Percentiles rank a stretch among this genome's conserved stretches.
Conservation (phyloP, 2,329 filamentous ascomycete species). For the Verticillium dahliae region DNA sequence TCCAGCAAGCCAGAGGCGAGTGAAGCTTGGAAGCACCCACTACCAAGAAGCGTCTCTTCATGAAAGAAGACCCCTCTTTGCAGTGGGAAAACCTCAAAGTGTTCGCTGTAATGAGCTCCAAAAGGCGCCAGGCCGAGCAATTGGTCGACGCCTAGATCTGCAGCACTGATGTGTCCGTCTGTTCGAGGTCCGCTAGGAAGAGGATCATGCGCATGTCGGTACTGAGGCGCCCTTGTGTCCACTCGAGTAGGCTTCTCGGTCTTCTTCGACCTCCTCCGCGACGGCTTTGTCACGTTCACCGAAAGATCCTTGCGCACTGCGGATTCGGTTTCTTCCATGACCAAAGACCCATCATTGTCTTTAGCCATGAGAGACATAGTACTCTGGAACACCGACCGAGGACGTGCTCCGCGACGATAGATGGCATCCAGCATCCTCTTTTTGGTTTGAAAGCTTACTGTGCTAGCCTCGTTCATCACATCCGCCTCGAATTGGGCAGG, state of each 20-base stretch:
- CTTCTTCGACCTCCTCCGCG: constrained; percentile 32
- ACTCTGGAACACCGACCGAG: constrained; percentile 9
- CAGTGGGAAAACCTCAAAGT: constrained; percentile 58
- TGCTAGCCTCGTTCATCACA: constrained; percentile 24
- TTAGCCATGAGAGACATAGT: background rate
- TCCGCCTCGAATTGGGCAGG: constrained; percentile 52
- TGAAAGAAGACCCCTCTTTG: constrained; percentile 52
- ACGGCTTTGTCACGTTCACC: background rate
- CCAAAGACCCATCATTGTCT: background rate
- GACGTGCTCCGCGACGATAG: constrained; percentile 27
- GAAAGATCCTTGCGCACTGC: background rate
- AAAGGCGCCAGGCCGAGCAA: constrained; percentile 47
- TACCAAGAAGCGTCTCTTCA: constrained; percentile 51
- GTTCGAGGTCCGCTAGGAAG: constrained; percentile 20
- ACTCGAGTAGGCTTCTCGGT: constrained; percentile 32
- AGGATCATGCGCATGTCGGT: constrained; percentile 46
- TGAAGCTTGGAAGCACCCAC: constrained; percentile 38
- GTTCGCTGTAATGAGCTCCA: constrained; percentile 53
- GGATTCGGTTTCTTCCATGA: background rate
- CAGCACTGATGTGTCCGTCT: constrained; percentile 8
- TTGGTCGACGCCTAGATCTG: background rate
- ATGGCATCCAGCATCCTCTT: constrained; percentile 51
- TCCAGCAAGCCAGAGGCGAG: constrained; percentile 21
- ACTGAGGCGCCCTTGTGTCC: constrained; percentile 46
- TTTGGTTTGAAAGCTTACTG: constrained; percentile 37